Conservation (phyloP, 257 asterid genomes). For the Verbena officinalis region DNA sequence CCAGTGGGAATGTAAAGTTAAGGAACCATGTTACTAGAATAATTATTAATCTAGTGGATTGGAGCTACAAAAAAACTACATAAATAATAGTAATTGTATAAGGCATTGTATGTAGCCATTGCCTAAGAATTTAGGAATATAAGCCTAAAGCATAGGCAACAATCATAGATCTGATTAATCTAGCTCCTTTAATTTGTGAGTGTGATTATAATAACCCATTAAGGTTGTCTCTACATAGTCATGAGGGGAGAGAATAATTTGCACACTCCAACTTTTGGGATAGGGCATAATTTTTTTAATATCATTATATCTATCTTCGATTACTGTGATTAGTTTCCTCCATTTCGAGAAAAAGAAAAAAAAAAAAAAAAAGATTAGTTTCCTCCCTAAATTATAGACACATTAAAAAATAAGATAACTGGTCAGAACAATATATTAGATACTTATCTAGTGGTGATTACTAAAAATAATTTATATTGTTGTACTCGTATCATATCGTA, state of each 20-base stretch:
- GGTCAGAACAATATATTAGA: too few species aligned
- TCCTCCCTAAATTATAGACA: too few species aligned
- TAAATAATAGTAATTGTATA: too few species aligned
- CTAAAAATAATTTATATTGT: too few species aligned
- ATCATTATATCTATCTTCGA: too few species aligned
- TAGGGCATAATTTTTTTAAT: neutral
- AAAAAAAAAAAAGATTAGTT: too few species aligned
- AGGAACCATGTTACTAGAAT: slow-evolving; percentile 1
- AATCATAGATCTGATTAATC: slow-evolving; percentile 5
- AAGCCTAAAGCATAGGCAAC: slow-evolving; percentile 1
- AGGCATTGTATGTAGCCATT: neutral
- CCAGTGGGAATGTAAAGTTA: slow-evolving; percentile 10
- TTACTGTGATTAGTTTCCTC: too few species aligned
- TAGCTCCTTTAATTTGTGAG: neutral
- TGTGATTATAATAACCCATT: slow-evolving; percentile 22
- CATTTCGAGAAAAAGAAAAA: too few species aligned
- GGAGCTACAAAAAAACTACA: slow-evolving; percentile 5
- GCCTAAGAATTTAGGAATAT: slow-evolving; percentile 1
- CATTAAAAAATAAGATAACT: too few species aligned
- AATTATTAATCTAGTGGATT: slow-evolving; percentile 18
- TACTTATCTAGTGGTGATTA: too few species aligned
- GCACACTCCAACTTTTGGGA: neutral
- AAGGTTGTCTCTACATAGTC: slow-evolving; percentile 26
- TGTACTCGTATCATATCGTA: too few species aligned
- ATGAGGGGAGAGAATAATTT: slow-evolving; percentile 5